Evolutionary conservation across 257 asterid genomes (phyloP).

Genomic region (Salvia miltiorrhiza): DNA sequence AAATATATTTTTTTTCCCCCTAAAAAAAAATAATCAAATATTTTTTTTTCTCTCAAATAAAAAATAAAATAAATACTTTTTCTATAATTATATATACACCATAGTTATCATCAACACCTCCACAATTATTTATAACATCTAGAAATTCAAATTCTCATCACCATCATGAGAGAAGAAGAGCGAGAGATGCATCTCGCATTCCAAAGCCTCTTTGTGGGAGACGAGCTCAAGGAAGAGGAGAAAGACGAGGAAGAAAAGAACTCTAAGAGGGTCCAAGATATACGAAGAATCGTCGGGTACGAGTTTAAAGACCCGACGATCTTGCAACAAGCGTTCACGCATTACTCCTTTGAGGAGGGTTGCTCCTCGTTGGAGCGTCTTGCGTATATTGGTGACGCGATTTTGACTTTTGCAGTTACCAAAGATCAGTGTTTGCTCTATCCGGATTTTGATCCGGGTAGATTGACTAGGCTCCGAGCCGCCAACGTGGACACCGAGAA

Average conservation of each 20-base stretch:
- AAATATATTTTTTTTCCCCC: no score
- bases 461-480: slow-evolving; percentile 44
- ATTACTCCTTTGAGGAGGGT: slow-evolving; percentile 21
- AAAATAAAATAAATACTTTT: no score
- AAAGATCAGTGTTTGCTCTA: slow-evolving; percentile 21
- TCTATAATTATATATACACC: neutral
- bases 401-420: slow-evolving; percentile 22
- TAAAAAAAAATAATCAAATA: no score
- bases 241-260: neutral
- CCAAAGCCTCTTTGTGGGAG: neutral
- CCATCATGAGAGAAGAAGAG: neutral
- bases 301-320: slow-evolving; percentile 27
- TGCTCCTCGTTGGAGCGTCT: slow-evolving; percentile 33
- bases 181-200: neutral
- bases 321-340: slow-evolving; percentile 42
- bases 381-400: slow-evolving; percentile 44
- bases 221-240: neutral
- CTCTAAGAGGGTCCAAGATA: neutral
- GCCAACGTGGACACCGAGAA: slow-evolving; percentile 58
- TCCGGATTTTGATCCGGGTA: slow-evolving; percentile 35
- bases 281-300: slow-evolving; percentile 26
- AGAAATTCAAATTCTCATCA: neutral
- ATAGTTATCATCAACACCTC: neutral
- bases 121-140: no score
- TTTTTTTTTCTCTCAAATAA: no score